Evolutionary conservation across 495 filamentous ascomycete species (phyloP), one percentile per base, ranked within the genome.

Genomic region (Tuber melanosporum): DNA sequence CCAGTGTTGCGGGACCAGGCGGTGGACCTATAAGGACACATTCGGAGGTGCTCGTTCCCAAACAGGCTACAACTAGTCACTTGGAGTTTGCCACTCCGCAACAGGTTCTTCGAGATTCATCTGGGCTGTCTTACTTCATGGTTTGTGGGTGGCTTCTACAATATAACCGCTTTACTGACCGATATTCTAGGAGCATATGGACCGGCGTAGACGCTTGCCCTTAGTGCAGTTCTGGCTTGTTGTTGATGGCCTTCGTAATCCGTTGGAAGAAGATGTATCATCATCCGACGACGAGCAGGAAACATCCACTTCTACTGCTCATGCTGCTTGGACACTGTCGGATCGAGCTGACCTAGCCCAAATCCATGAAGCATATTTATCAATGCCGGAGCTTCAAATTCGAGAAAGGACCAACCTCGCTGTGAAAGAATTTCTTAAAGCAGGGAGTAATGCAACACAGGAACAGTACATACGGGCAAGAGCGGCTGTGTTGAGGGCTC

Each of bases 161-260:
- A 39, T 41, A 73, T 44, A 41, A 44, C 72, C 45, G 32, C 14
- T 69, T n/a, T 52, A 44, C 74, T 77, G 22, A 82, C 42, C 36
- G n/a, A 17, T 8, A 4, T 9, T 41, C 72, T 36, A 82, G 81
- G 96, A 99, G 82, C 98, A 94, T 83, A 98, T 98, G 96, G 96
- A 99, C 84, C 92, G 95, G 43, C 91, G 93, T 82, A 86, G 89
- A 44, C 87, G 96, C 9, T 94, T 98, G 90, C 88, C 91, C 20
- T 85, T 97, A 57, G 95, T 99, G 1, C 96, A 99, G 83, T 99
- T 97, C 84, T 99, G 94, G 94, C 91, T 99, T 70, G 95, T 98
- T 39, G 96, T 98, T 22, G 95, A 98, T 86, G 94, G 96, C 2
- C 91, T 98, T 82, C 91, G 96, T n/a, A 97, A 95, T 83, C 96